Evolutionary conservation across 2,329 filamentous ascomycete genomes (phyloP).

Genomic region (Cordyceps javanica): DNA sequence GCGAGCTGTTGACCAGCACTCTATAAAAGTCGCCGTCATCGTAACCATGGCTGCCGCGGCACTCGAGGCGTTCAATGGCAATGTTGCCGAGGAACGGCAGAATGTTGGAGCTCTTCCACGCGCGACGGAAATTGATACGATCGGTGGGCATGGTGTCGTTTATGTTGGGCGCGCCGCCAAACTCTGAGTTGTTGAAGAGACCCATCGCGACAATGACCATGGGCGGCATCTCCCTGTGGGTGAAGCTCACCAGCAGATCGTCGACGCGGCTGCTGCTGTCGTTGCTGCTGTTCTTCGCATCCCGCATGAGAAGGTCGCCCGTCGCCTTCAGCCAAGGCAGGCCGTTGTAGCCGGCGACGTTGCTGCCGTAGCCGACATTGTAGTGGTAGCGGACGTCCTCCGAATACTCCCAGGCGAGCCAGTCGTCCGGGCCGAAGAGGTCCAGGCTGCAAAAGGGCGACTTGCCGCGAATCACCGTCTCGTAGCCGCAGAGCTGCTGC

Average conservation of each 20-base stretch:
- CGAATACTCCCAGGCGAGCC: conserved; percentile 61
- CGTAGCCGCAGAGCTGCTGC: conserved; percentile 61
- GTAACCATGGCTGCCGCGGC: conserved; percentile 49
- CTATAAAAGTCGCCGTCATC: conserved; percentile 44
- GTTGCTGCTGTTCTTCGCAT: conserved; percentile 17
- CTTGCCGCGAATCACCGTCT: conserved; percentile 55
- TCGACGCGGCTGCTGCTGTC: conserved; percentile 28
- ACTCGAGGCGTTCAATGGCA: conserved; percentile 59
- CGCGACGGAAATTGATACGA: conserved; percentile 55
- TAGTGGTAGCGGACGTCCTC: conserved; percentile 60
- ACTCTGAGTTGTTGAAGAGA: conserved; percentile 62
- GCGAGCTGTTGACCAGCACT: conserved; percentile 38
- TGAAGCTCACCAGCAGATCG: conserved; percentile 62
- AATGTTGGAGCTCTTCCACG: conserved; percentile 57
- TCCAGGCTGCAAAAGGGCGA: conserved; percentile 56
- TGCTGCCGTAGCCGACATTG: conserved; percentile 59
- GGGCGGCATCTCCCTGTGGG: conserved; percentile 62
- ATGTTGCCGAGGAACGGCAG: conserved; percentile 62
- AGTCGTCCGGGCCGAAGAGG: conserved; percentile 55
- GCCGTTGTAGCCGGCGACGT: conserved; percentile 51
- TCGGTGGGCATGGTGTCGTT: conserved; percentile 61
- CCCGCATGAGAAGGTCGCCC: conserved; percentile 39
- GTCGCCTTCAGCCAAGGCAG: conserved; percentile 63
- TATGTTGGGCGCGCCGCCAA: conserved; percentile 40
- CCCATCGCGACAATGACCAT: conserved; percentile 62